Percentiles rank a stretch among this genome's conserved stretches.
phyloP scores from a whole-genome alignment of 176 grass and related monocot species.

The Oryza coarctata region DNA sequence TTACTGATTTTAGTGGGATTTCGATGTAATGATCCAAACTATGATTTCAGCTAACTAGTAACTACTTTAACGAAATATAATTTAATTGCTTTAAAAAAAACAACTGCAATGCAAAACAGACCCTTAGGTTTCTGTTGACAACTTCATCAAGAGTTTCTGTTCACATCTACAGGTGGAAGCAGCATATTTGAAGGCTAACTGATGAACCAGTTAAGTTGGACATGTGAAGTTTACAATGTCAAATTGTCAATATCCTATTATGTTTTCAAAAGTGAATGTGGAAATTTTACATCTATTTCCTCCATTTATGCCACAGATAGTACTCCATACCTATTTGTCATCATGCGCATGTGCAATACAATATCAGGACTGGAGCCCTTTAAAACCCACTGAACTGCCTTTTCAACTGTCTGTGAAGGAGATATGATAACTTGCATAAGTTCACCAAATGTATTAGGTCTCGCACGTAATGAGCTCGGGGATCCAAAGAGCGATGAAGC shows the following conservation, averaged over 20 bases:
- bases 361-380: slow-evolving; percentile 72
- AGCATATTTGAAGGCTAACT: slow-evolving; percentile 5
- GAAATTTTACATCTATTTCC: not conserved
- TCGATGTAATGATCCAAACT: not conserved
- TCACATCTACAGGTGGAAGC: not conserved
- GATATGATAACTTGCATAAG: slow-evolving; percentile 70
- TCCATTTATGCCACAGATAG: not conserved
- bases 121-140: not conserved
- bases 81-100: not conserved
- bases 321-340: slow-evolving; percentile 65
- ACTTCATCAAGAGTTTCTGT: not conserved
- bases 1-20: not conserved
- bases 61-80: not conserved
- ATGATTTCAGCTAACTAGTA: not conserved
- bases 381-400: slow-evolving; percentile 62
- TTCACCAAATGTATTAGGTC: slow-evolving; percentile 90
- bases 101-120: not conserved
- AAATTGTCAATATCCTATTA: slow-evolving; percentile 4
- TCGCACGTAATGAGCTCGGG: slow-evolving; percentile 35
- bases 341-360: slow-evolving; percentile 89
- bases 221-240: slow-evolving; percentile 7
- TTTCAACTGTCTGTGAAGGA: slow-evolving; percentile 55
- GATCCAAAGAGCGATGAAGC: slow-evolving; percentile 69
- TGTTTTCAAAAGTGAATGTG: not conserved
- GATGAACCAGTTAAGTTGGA: not conserved